Evolutionary conservation across 768 basidiomycete species (phyloP).

Genomic region (Hortiboletus flavorubellus): DNA sequence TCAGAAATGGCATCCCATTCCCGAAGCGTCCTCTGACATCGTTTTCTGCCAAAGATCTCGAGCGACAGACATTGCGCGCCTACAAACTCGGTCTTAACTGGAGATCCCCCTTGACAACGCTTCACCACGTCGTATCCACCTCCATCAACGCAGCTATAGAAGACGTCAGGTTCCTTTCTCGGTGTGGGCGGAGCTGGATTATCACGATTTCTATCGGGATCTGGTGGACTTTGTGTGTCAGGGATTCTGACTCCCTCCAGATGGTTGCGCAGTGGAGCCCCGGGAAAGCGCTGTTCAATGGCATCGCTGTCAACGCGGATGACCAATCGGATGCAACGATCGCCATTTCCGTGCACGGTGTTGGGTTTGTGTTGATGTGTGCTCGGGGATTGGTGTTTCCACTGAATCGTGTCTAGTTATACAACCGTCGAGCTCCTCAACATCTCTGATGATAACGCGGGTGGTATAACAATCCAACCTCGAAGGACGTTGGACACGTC

Average conservation of each 20-base stretch:
- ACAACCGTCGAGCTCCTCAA: slow-evolving; percentile 30
- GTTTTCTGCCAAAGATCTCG: slow-evolving; percentile 43
- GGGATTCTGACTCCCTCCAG: slow-evolving; percentile 39
- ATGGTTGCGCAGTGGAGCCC: slow-evolving; percentile 50
- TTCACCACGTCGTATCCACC: slow-evolving; percentile 19
- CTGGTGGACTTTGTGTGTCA: slow-evolving; percentile 57
- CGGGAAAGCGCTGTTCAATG: slow-evolving; percentile 50
- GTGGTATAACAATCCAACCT: slow-evolving; percentile 27
- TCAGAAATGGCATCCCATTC: slow-evolving; percentile 50
- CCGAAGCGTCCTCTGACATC: slow-evolving; percentile 34
- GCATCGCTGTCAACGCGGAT: slow-evolving; percentile 49
- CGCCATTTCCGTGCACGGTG: slow-evolving; percentile 47
- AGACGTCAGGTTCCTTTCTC: slow-evolving; percentile 52
- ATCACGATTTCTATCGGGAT: slow-evolving; percentile 56
- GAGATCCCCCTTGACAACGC: slow-evolving; percentile 28
- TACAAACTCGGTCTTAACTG: slow-evolving; percentile 49
- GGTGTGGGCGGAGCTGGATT: slow-evolving; percentile 41
- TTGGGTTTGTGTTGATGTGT: slow-evolving; percentile 39
- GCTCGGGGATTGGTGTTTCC: not conserved
- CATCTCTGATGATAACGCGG: slow-evolving; percentile 7
- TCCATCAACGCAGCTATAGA: slow-evolving; percentile 42
- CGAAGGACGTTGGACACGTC: slow-evolving; percentile 37
- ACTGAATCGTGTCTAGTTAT: slow-evolving; percentile 19
- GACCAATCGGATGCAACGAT: slow-evolving; percentile 42
- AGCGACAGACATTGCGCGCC: slow-evolving; percentile 42